Evolutionary conservation across 495 filamentous ascomycete species (phyloP), one percentile per base, ranked within the genome.

Genomic region (Hypoxylon cercidicola): DNA sequence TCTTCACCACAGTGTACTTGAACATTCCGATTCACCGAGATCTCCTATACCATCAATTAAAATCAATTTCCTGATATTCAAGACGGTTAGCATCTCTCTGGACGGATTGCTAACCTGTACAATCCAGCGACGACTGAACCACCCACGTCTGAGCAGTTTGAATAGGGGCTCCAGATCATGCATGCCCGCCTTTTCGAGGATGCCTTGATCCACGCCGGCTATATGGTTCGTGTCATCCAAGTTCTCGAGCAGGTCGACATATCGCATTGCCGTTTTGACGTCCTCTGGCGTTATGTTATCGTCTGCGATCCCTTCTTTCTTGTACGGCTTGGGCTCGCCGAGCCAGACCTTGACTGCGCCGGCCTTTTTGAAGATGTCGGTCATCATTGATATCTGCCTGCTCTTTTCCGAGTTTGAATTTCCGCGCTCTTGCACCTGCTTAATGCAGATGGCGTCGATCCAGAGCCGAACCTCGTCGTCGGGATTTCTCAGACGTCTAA

Each of bases 101-200:
- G 15, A 3, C 9, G 28, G 3, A 21, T 41, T 16, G 44, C 57
- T 45, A 44, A 51, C 57, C 39, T 61, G 57, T 13, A 61, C 48
- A 39, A 52, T 53, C 57, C 57, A 61, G 48, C 57, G 57, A 20
- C 57, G 57, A 40, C 57, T 51, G 37, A 61, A 61, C 57, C 57
- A 61, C 18, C 48, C 48, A 37, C 57, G 48, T 46, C 32, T 61
- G 4, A 61, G 34, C 13, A 61, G 25, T 46, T 53, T 61, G 57
- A 61, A 61, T 21, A 61, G 16, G 25, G 57, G 57, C n/a, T 61
- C 57, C n/a, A 61, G 48, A 46, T 53, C 32, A 25, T 51, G 16
- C 3, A 61, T 32, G n/a, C 1, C 20, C 12, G 57, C 46, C 39
- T 61, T 61, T 23, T 37, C 23, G 2, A 35, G 57, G 35, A 61